phyloP scores from a whole-genome alignment of 345 rosid genomes.

The Zanthoxylum bungeanum region DNA sequence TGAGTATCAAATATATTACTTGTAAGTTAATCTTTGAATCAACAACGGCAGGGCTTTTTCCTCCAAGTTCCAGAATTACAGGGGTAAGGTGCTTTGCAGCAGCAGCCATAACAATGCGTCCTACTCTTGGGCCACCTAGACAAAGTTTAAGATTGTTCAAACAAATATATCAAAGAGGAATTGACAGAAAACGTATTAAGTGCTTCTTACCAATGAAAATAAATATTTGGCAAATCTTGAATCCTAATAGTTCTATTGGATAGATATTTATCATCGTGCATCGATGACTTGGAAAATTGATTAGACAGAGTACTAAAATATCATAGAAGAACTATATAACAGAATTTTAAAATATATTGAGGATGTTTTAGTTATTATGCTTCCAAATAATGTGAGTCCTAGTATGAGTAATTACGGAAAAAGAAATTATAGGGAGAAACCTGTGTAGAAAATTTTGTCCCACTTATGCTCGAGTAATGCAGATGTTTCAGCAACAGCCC shows the following conservation, averaged over 20 bases:
- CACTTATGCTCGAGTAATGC: conserved; percentile 49
- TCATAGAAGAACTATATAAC: background rate
- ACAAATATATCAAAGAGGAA: too few relatives aligned
- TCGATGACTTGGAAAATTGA: background rate
- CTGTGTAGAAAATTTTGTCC: conserved; percentile 59
- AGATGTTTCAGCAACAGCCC: conserved; percentile 44
- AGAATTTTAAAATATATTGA: background rate
- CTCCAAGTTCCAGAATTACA: conserved; percentile 50
- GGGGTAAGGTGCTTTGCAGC: conserved; percentile 59
- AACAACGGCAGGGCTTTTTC: conserved; percentile 56
- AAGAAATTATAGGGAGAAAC: conserved; percentile 10
- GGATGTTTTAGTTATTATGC: background rate
- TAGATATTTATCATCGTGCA: background rate
- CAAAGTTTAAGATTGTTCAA: background rate
- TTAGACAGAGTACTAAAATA: background rate
- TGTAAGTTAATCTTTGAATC: conserved; percentile 40
- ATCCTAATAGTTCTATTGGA: background rate
- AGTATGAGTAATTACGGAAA: background rate
- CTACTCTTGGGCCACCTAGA: conserved; percentile 45
- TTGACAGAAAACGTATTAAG: background rate
- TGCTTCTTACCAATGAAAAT: background rate
- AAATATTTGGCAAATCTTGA: background rate
- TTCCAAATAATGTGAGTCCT: background rate
- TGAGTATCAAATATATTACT: conserved; percentile 18
- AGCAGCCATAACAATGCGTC: conserved; percentile 52